phyloP scores from a whole-genome alignment of 1,139 yeast genomes.

The Candida glucosophila region DNA sequence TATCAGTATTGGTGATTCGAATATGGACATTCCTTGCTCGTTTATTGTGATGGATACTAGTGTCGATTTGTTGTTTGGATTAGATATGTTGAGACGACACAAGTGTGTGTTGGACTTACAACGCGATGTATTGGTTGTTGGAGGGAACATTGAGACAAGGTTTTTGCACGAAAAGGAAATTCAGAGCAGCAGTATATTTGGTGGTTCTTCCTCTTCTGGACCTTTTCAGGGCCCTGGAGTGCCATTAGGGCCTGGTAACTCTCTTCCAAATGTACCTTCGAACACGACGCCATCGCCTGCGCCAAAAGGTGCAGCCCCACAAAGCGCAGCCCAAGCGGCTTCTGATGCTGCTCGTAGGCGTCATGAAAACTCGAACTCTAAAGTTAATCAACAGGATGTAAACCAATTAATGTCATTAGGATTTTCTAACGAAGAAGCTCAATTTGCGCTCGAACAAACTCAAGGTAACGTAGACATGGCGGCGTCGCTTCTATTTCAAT shows the following conservation, averaged over 20 bases:
- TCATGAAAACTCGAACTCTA: constrained; percentile 9
- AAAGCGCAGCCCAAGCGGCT: no score
- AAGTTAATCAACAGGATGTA: no score
- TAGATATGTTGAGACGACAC: constrained; percentile 82
- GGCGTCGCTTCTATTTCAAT: constrained; percentile 61
- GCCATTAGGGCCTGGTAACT: constrained; percentile 12
- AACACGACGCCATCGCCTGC: constrained; percentile 9
- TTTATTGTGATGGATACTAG: constrained; percentile 73
- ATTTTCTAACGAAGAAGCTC: constrained; percentile 54
- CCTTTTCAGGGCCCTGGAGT: constrained; percentile 4
- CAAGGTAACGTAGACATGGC: constrained; percentile 80
- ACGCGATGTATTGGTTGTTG: constrained; percentile 60
- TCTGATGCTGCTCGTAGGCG: constrained; percentile 21
- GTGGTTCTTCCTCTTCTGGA: constrained; percentile 6
- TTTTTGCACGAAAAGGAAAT: constrained; percentile 72
- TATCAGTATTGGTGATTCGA: constrained; percentile 56
- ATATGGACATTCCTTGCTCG: constrained; percentile 57
- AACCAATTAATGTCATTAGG: constrained; percentile 60
- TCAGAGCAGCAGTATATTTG: constrained; percentile 36
- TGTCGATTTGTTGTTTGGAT: constrained; percentile 60
- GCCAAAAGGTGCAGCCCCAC: no score
- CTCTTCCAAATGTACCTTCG: constrained; percentile 8
- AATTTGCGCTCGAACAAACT: constrained; percentile 56
- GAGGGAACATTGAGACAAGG: constrained; percentile 55
- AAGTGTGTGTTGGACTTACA: constrained; percentile 75